These are phyloP conservation scores for Taphrina betulina DNA, from an alignment of 1,139 yeast species.

Conservation along the genomic window DNA sequence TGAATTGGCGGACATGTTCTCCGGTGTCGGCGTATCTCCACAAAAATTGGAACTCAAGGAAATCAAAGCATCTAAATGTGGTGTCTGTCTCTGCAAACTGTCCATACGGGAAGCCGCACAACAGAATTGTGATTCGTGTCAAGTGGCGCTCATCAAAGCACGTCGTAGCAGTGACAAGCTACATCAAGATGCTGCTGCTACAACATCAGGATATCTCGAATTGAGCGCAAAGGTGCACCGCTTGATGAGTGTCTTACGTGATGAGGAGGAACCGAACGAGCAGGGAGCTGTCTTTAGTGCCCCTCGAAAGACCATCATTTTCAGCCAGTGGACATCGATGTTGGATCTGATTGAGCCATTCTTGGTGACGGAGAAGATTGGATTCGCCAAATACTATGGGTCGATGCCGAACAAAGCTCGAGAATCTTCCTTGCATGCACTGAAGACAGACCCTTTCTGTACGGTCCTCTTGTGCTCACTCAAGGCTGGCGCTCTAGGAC, in stretches of 20 bases:
- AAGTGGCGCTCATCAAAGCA: constrained; percentile 5
- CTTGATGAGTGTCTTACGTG: constrained; percentile 28
- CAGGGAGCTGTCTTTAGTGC: background rate
- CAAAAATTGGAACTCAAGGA: constrained; percentile 5
- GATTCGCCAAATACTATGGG: constrained; percentile 50
- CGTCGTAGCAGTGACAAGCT: background rate
- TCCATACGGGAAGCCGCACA: constrained; percentile 1
- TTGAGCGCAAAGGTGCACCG: constrained; percentile 28
- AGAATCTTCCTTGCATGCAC: constrained; percentile 24
- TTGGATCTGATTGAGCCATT: constrained; percentile 69
- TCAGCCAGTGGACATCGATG: constrained; percentile 79
- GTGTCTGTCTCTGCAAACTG: constrained; percentile 29
- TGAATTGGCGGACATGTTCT: constrained; percentile 32
- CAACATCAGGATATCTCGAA: background rate
- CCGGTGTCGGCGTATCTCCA: constrained; percentile 30
- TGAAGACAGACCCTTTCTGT: constrained; percentile 42
- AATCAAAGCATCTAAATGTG: constrained; percentile 16
- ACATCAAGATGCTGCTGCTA: background rate
- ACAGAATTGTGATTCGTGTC: constrained; percentile 20
- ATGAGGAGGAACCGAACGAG: constrained; percentile 5
- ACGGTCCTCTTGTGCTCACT: constrained; percentile 58
- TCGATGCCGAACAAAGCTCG: constrained; percentile 34
- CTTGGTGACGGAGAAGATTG: constrained; percentile 52
- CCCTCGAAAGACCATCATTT: constrained; percentile 59
- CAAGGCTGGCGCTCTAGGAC: constrained; percentile 60